These are phyloP conservation scores for Annulohypoxylon truncatum DNA, from an alignment of 2,329 filamentous ascomycete species.

Conservation along the genomic window DNA sequence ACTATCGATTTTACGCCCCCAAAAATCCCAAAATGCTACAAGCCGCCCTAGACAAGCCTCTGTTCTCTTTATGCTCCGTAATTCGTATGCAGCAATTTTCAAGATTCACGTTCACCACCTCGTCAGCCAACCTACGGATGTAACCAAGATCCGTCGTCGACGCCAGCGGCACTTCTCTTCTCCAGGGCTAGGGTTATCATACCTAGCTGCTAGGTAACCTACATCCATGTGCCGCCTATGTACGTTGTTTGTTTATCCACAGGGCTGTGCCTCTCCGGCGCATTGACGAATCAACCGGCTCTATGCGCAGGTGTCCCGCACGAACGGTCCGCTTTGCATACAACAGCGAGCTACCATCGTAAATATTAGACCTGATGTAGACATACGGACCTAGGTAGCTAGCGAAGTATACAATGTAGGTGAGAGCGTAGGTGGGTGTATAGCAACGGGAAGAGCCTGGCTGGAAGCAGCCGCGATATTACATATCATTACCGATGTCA, in stretches of 20 bases:
- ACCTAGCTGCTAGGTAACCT: neutral
- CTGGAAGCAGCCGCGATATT: slow-evolving; percentile 16
- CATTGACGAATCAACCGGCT: slow-evolving; percentile 9
- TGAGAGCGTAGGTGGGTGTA: neutral
- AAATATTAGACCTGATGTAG: neutral
- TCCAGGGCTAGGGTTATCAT: neutral
- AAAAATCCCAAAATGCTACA: neutral
- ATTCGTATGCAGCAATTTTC: slow-evolving; percentile 15
- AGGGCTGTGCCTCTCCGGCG: slow-evolving; percentile 22
- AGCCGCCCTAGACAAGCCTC: neutral
- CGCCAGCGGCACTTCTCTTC: slow-evolving; percentile 27
- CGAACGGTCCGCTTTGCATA: slow-evolving; percentile 7
- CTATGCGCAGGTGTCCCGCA: slow-evolving; percentile 6
- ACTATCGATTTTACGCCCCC: slow-evolving; percentile 29
- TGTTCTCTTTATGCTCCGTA: neutral
- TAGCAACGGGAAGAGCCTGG: neutral
- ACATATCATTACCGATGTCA: slow-evolving; percentile 6
- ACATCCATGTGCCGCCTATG: slow-evolving; percentile 1
- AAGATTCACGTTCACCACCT: slow-evolving; percentile 20
- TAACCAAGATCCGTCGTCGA: slow-evolving; percentile 36
- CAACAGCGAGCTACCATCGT: slow-evolving; percentile 1
- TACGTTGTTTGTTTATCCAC: slow-evolving; percentile 20
- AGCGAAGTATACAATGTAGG: neutral
- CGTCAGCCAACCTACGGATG: slow-evolving; percentile 36
- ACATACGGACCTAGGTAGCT: neutral